Percentiles rank a stretch among this genome's conserved stretches.
Conservation (phyloP, 352 stramenopile species). For the Halophytophthora polymorphica region DNA sequence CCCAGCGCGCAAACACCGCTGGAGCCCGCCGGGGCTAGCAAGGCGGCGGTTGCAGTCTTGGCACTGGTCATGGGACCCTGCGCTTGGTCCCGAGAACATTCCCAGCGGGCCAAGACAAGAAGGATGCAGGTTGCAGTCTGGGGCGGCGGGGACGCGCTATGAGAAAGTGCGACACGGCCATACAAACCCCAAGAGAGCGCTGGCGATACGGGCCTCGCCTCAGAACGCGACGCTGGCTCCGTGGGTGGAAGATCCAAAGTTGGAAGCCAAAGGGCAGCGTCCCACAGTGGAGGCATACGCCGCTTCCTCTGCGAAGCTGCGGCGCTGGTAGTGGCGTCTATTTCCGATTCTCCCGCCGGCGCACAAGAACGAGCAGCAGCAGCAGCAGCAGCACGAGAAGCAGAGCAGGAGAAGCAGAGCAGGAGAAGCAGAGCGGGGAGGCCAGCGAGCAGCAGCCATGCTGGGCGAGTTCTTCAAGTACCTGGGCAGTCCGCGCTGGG, state of each 20-base stretch:
- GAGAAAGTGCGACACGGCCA: neutral
- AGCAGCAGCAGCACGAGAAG: too few relatives aligned
- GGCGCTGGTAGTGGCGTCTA: constrained; percentile 1
- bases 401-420: constrained; percentile 2
- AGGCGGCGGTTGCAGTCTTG: too few relatives aligned
- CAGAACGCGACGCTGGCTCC: too few relatives aligned
- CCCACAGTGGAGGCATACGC: too few relatives aligned
- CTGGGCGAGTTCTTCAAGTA: constrained; percentile 79
- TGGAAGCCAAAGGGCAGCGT: constrained; percentile 21
- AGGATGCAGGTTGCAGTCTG: too few relatives aligned
- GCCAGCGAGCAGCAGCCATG: constrained; percentile 30
- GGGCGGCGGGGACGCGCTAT: too few relatives aligned
- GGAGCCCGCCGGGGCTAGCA: too few relatives aligned
- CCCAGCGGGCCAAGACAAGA: too few relatives aligned
- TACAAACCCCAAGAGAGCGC: neutral
- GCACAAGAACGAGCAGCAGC: too few relatives aligned
- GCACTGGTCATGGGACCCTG: too few relatives aligned
- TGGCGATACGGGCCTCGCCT: too few relatives aligned
- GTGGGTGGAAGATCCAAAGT: constrained; percentile 21
- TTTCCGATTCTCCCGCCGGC: constrained; percentile 5
- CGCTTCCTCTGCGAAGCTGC: constrained; percentile 10
- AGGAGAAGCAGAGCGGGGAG: constrained; percentile 11
- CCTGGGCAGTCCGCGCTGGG: constrained; percentile 78
- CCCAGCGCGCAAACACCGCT: neutral
- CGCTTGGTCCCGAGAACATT: too few relatives aligned